A percentile compares a stretch with the other conserved stretches of the same genome.
Conservation (phyloP, 306 rosid species). For the Quercus aquifolioides region DNA sequence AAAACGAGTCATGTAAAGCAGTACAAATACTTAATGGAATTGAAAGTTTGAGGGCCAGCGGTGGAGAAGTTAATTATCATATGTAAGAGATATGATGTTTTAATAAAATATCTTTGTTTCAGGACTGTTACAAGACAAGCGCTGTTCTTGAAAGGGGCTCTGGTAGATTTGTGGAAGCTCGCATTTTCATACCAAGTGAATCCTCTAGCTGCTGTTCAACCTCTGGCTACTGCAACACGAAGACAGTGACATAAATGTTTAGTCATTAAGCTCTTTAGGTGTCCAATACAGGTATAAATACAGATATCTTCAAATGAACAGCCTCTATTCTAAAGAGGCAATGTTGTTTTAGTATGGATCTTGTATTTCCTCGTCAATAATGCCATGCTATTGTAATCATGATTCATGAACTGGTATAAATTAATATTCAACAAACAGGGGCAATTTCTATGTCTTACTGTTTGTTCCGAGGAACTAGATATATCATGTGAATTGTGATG, state of each 20-base stretch:
- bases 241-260: constrained; percentile 28
- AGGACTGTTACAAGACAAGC: constrained; percentile 53
- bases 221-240: constrained; percentile 40
- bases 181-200: constrained; percentile 90
- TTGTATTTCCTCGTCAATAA: constrained; percentile 1
- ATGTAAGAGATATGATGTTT: too few relatives aligned
- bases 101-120: background rate
- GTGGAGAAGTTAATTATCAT: too few relatives aligned
- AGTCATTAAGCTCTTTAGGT: constrained; percentile 16
- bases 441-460: background rate
- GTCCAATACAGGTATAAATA: constrained; percentile 1
- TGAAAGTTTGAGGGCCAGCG: too few relatives aligned
- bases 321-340: background rate
- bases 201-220: constrained; percentile 79
- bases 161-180: constrained; percentile 79
- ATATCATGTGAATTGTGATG: background rate
- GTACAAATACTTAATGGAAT: too few relatives aligned
- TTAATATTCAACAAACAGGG: background rate
- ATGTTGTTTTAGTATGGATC: background rate
- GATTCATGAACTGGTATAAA: background rate
- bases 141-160: constrained; percentile 43
- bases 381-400: background rate
- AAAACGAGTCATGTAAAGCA: too few relatives aligned
- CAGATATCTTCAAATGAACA: background rate
- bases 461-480: background rate